A percentile compares a stretch with the other conserved stretches of the same genome.
These are phyloP conservation scores for Aphanomyces invadans DNA, from an alignment of 352 stramenopile species.

Conservation along the genomic window DNA sequence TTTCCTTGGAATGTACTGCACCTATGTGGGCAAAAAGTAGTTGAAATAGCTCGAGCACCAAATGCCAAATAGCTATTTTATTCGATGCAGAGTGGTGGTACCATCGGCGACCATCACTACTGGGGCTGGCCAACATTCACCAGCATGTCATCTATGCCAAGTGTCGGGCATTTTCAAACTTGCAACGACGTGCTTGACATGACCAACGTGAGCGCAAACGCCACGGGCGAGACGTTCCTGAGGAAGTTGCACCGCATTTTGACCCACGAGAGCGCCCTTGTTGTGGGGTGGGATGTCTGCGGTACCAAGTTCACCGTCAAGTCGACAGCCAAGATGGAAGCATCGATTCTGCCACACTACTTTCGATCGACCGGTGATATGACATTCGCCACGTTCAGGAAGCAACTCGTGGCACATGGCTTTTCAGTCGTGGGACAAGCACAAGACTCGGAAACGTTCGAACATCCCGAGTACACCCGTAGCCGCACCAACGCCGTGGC, in stretches of 20 bases:
- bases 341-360: constrained; percentile 48
- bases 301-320: constrained; percentile 57
- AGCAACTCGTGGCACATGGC: constrained; percentile 4
- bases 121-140: not conserved
- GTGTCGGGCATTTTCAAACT: not conserved
- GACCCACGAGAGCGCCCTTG: constrained; percentile 50
- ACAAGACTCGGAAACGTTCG: not conserved
- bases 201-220: not conserved
- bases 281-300: constrained; percentile 46
- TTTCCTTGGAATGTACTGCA: no score
- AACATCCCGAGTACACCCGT: not conserved
- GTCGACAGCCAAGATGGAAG: constrained; percentile 46
- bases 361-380: constrained; percentile 34
- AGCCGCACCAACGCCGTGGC: not conserved
- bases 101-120: not conserved
- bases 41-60: no score
- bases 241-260: constrained; percentile 75
- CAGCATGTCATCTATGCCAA: not conserved
- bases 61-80: no score
- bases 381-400: not conserved
- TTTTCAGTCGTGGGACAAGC: not conserved
- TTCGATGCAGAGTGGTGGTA: no score
- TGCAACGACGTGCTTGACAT: not conserved
- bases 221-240: constrained; percentile 34
- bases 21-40: no score